Conservation (phyloP, 1,284 basidiomycete species). For the Clitocybe nebularis region DNA sequence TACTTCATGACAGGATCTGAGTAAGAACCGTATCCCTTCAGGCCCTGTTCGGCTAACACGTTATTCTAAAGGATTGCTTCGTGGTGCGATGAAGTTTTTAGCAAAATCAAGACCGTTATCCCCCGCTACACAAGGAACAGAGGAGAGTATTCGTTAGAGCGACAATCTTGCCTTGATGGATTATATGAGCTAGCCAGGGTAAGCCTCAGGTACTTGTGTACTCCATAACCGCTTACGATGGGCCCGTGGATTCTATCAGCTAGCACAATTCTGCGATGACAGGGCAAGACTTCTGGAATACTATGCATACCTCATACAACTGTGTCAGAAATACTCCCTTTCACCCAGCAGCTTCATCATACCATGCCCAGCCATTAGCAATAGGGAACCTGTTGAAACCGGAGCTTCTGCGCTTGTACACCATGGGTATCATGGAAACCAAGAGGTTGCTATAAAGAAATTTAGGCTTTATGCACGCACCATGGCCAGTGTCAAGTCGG, state of each 20-base stretch:
- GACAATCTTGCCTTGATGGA: slow-evolving; percentile 9
- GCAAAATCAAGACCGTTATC: slow-evolving; percentile 6
- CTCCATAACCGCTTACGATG: neutral
- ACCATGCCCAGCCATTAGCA: too few relatives aligned
- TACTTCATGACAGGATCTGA: slow-evolving; percentile 7
- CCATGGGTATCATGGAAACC: too few relatives aligned
- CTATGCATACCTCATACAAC: too few relatives aligned
- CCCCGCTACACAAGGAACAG: neutral
- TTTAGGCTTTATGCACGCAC: too few relatives aligned
- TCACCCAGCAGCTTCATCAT: too few relatives aligned
- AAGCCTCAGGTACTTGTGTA: neutral
- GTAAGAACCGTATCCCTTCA: slow-evolving; percentile 2
- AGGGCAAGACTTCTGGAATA: slow-evolving; percentile 4
- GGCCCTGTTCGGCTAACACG: too few relatives aligned
- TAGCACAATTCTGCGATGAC: slow-evolving; percentile 8
- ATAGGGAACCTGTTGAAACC: too few relatives aligned
- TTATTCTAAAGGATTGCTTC: slow-evolving; percentile 2
- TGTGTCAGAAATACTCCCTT: too few relatives aligned
- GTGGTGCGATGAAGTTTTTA: slow-evolving; percentile 14
- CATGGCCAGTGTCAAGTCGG: too few relatives aligned
- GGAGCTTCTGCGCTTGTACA: too few relatives aligned
- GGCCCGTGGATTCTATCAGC: slow-evolving; percentile 4
- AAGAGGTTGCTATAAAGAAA: too few relatives aligned
- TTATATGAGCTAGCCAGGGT: slow-evolving; percentile 12
- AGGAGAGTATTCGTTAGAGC: neutral